Evolutionary conservation across 768 basidiomycete species (phyloP).

Genomic region (Imleria badia): DNA sequence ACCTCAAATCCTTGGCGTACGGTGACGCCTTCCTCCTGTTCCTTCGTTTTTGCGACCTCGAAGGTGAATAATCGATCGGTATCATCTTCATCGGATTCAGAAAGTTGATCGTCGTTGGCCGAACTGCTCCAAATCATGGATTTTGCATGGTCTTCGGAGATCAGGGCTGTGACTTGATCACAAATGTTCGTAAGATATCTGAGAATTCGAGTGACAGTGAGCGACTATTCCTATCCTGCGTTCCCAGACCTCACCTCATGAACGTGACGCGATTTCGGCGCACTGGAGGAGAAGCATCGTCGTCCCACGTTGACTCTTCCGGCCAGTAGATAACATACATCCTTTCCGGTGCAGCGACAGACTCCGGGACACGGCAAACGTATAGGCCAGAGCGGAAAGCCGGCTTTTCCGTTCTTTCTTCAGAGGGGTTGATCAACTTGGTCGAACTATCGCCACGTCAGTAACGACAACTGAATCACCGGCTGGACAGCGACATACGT

Average conservation of each 20-base stretch:
- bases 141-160: slow-evolving; percentile 47
- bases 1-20: slow-evolving; percentile 48
- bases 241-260: slow-evolving; percentile 44
- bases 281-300: slow-evolving; percentile 46
- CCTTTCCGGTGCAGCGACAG: slow-evolving; percentile 11
- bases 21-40: slow-evolving; percentile 53
- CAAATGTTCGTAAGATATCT: slow-evolving; percentile 61
- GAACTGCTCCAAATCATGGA: slow-evolving; percentile 45
- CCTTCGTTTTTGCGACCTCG: slow-evolving; percentile 54
- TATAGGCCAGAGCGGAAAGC: slow-evolving; percentile 53
- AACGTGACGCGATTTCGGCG: slow-evolving; percentile 56
- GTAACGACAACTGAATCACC: neutral
- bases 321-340: slow-evolving; percentile 62
- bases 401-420: slow-evolving; percentile 9
- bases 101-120: slow-evolving; percentile 21
- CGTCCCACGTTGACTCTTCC: slow-evolving; percentile 57
- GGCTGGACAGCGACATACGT: slow-evolving; percentile 35
- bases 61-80: slow-evolving; percentile 54
- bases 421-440: slow-evolving; percentile 7
- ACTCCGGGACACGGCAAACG: slow-evolving; percentile 30
- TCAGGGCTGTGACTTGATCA: slow-evolving; percentile 51
- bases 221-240: no score
- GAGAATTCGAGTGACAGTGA: neutral
- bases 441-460: slow-evolving; percentile 11
- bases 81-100: slow-evolving; percentile 37